Evolutionary conservation across 805 yeast species (phyloP), one percentile per base, ranked within the genome.

Genomic region (Saccharomycopsis babjevae): DNA sequence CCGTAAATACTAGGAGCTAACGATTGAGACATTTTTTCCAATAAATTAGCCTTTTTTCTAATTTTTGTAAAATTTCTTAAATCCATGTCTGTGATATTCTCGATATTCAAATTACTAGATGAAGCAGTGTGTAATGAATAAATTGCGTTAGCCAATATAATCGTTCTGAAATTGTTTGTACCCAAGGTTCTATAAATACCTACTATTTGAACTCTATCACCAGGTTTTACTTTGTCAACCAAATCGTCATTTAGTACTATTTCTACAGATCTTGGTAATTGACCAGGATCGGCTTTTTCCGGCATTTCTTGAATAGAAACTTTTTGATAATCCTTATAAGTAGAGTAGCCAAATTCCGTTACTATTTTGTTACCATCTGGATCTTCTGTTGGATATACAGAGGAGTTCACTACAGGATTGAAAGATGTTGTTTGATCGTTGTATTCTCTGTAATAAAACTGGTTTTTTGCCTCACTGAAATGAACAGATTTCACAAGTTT

Each of bases 1-100:
- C 98, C 98, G 72, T 86, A 94, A 67, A 94, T 94, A 7, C 97
- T 88, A 3, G 99, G 99, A 2, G 99, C 99, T 60, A 94, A 78
- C 1, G 97, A 90, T 66, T 84, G 87, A 0, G 97, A 77, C 67
- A 94, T 78, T 39, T 87, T 76, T 28, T 89, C 91, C 71, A 93
- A 90, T 20, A 91, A 81, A 65, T 87, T 82, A 58, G 79, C 78
- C 65, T 83, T 84, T 68, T 85, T 85, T 13, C 96, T 79, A 50
- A 93, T 73, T 69, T 80, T 83, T 73, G 89, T 89, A 75, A 94
- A 91, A 68, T 89, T 89, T 68, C 96, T 82, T 67, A 94, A 84
- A 71, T 94, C 97, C 46, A 76, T 76, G 68, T 89, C 97, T 1
- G 93, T 83, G 68, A 94, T 79, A 38, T 75, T 77, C 66, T 84